Percentiles rank a stretch among this genome's conserved stretches.
phyloP scores from a whole-genome alignment of 1,139 yeast species.

The Meyerozyma athensensis region DNA sequence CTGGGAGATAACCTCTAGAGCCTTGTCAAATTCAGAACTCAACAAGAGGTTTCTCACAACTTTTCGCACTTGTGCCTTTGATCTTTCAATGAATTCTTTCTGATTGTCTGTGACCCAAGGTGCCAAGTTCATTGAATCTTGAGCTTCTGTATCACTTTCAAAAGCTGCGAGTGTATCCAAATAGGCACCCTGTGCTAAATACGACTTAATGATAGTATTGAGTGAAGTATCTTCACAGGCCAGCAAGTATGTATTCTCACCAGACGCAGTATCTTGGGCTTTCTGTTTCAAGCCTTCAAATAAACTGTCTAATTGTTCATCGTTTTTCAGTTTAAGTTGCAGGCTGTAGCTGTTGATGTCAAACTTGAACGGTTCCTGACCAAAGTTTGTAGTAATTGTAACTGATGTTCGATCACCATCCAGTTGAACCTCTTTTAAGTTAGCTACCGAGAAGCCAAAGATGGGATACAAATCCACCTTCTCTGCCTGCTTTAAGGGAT shows the following conservation, averaged over 20 bases:
- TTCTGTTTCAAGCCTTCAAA: constrained; percentile 18
- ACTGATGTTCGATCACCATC: background rate
- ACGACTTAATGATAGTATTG: constrained; percentile 59
- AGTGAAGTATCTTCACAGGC: constrained; percentile 22
- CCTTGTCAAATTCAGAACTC: constrained; percentile 45
- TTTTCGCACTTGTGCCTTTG: constrained; percentile 48
- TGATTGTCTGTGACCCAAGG: constrained; percentile 11
- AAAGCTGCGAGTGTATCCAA: constrained; percentile 64
- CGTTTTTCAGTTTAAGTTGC: constrained; percentile 27
- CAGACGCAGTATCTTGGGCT: constrained; percentile 11
- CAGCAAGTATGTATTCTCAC: background rate
- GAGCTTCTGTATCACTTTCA: constrained; percentile 33
- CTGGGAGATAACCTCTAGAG: constrained; percentile 36
- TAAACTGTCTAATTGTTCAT: constrained; percentile 13
- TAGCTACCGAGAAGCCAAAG: constrained; percentile 12
- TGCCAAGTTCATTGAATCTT: constrained; percentile 20
- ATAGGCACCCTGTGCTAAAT: constrained; percentile 71
- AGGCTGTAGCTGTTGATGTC: constrained; percentile 67
- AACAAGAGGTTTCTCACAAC: constrained; percentile 42
- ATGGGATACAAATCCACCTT: constrained; percentile 9
- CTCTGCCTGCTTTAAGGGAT: constrained; percentile 35
- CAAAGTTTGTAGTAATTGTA: constrained; percentile 62
- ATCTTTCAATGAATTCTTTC: constrained; percentile 14
- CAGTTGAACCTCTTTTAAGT: constrained; percentile 4
- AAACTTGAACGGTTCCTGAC: constrained; percentile 60